Conservation (phyloP, 2,329 filamentous ascomycete species). For the Diaporthe aspalathi region DNA sequence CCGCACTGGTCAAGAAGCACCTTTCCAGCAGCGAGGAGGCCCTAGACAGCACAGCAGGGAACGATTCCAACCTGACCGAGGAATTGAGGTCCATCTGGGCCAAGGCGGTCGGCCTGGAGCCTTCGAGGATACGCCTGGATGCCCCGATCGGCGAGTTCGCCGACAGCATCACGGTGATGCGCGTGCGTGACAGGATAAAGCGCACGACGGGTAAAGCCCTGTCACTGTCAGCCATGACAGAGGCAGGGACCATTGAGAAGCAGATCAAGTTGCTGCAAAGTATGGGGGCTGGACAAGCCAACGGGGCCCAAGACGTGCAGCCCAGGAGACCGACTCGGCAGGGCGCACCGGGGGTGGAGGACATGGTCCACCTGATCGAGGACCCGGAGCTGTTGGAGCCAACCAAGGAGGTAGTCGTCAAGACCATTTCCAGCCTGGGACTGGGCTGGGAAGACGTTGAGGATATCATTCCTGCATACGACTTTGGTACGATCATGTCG, state of each 20-base stretch:
- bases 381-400: conserved; percentile 23
- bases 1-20: conserved; percentile 17
- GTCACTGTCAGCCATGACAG: conserved; percentile 28
- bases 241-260: conserved; percentile 36
- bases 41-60: background rate
- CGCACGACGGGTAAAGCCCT: conserved; percentile 19
- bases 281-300: conserved; percentile 9
- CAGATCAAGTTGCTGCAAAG: conserved; percentile 36
- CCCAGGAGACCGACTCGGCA: conserved; percentile 15
- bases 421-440: conserved; percentile 21
- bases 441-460: conserved; percentile 36
- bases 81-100: conserved; percentile 31
- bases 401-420: conserved; percentile 31
- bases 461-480: conserved; percentile 34
- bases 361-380: conserved; percentile 37
- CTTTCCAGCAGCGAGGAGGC: background rate
- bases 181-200: conserved; percentile 31
- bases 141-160: conserved; percentile 25
- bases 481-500: conserved; percentile 30
- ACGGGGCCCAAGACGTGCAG: background rate
- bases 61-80: background rate
- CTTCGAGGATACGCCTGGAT: conserved; percentile 25
- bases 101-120: conserved; percentile 33
- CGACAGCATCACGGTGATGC: conserved; percentile 33
- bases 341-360: conserved; percentile 35